phyloP scores from a whole-genome alignment of 306 rosid species.

The Cucumis hystrix region DNA sequence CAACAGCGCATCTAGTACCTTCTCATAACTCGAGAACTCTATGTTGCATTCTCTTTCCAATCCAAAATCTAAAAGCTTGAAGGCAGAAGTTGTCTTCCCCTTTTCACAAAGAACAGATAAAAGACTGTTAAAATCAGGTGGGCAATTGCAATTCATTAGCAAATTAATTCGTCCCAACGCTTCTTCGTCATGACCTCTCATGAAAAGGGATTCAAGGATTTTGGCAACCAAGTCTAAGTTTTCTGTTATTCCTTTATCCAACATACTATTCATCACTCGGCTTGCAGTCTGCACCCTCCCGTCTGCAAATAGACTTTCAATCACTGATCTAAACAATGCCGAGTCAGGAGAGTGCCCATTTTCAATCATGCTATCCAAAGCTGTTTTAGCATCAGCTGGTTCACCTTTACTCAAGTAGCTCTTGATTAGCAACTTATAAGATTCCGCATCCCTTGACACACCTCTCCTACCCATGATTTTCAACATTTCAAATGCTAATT shows the following conservation, averaged over 20 bases:
- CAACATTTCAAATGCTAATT: slow-evolving; percentile 66
- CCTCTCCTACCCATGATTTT: slow-evolving; percentile 82
- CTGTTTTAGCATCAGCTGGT: slow-evolving; percentile 78
- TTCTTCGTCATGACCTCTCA: slow-evolving; percentile 91
- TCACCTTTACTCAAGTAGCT: slow-evolving; percentile 79
- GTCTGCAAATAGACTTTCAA: slow-evolving; percentile 68
- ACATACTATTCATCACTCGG: slow-evolving; percentile 80
- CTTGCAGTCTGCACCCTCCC: slow-evolving; percentile 92
- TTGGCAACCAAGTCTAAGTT: slow-evolving; percentile 72
- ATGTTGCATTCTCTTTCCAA: slow-evolving; percentile 53
- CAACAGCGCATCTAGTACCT: slow-evolving; percentile 67
- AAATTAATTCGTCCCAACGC: slow-evolving; percentile 70
- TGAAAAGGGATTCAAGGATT: slow-evolving; percentile 74
- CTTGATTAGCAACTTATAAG: slow-evolving; percentile 55
- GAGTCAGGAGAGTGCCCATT: slow-evolving; percentile 63
- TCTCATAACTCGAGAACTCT: slow-evolving; percentile 58
- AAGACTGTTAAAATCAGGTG: slow-evolving; percentile 50
- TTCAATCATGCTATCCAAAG: slow-evolving; percentile 82
- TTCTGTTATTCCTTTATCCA: slow-evolving; percentile 77
- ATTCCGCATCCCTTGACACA: slow-evolving; percentile 54
- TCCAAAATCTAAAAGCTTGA: slow-evolving; percentile 72
- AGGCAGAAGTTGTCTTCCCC: slow-evolving; percentile 77
- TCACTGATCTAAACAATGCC: slow-evolving; percentile 48
- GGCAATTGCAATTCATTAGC: slow-evolving; percentile 39
- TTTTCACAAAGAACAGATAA: slow-evolving; percentile 60